These are phyloP conservation scores for Sinapis alba DNA, from an alignment of 441 rosid genomes.

Conservation along the genomic window DNA sequence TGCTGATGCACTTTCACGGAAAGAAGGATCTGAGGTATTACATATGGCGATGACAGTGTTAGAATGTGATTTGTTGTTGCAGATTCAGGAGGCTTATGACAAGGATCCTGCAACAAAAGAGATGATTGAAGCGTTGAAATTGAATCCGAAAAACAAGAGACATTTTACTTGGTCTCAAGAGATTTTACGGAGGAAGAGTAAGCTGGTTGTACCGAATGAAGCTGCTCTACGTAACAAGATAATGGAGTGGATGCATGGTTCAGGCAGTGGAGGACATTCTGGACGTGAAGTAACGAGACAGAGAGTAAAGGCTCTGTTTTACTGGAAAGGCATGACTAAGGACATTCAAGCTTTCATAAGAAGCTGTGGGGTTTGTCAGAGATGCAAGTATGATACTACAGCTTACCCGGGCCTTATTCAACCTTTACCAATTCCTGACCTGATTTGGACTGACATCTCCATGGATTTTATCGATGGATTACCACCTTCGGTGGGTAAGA, in stretches of 20 bases:
- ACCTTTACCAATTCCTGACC: too few species aligned
- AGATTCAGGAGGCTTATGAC: background rate
- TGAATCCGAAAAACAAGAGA: background rate
- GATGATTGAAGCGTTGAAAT: background rate
- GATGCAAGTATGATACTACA: too few species aligned
- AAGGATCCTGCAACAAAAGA: background rate
- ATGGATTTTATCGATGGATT: too few species aligned
- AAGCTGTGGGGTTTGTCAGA: too few species aligned
- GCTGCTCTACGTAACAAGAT: background rate
- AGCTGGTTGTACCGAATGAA: background rate
- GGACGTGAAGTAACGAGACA: too few species aligned
- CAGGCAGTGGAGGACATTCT: too few species aligned
- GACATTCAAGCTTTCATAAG: too few species aligned
- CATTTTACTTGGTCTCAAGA: background rate
- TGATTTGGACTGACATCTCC: too few species aligned
- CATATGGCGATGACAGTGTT: background rate
- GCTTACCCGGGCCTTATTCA: too few species aligned
- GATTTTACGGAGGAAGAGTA: background rate
- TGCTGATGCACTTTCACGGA: background rate
- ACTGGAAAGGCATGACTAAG: too few species aligned
- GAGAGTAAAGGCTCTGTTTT: too few species aligned
- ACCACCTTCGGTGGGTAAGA: too few species aligned
- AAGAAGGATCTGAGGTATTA: background rate
- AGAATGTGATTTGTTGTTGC: background rate
- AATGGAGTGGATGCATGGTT: background rate